These are phyloP conservation scores for Trichoderma afroharzianum DNA, from an alignment of 2,329 filamentous ascomycete species.

Conservation along the genomic window DNA sequence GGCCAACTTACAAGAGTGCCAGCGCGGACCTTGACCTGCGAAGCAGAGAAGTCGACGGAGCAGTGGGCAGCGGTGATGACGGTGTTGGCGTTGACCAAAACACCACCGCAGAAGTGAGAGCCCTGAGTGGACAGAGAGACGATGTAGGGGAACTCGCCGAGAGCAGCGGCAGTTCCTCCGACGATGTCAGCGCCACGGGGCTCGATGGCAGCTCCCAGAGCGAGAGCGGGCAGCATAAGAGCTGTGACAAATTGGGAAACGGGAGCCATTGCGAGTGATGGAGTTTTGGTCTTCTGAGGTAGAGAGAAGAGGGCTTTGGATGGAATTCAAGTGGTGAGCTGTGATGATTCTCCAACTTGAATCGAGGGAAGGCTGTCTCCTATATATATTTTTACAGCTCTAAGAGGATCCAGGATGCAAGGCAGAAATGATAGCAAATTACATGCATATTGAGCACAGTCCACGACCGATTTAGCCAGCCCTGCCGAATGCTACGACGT, in stretches of 20 bases:
- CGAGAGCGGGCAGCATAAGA: conserved; percentile 14
- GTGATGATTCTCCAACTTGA: conserved; percentile 1
- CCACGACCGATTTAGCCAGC: background rate
- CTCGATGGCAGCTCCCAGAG: conserved; percentile 11
- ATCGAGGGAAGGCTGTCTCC: background rate
- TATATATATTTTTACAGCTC: background rate
- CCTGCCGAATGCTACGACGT: background rate
- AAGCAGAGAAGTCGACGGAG: conserved; percentile 20
- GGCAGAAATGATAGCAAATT: background rate
- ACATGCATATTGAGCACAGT: background rate
- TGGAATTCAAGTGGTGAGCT: background rate
- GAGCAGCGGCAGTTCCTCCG: conserved; percentile 24
- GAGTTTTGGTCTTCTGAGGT: background rate
- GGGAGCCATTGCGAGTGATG: conserved; percentile 2
- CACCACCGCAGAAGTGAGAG: conserved; percentile 29
- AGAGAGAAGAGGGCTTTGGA: background rate
- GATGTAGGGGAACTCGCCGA: conserved; percentile 33
- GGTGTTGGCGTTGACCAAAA: conserved; percentile 30
- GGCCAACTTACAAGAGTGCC: conserved; percentile 24
- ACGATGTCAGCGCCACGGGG: conserved; percentile 23
- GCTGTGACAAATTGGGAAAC: background rate
- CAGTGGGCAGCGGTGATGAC: conserved; percentile 34
- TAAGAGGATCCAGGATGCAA: background rate
- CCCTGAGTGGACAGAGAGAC: conserved; percentile 24
- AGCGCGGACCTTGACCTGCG: conserved; percentile 26